Evolutionary conservation across 768 basidiomycete genomes (phyloP).

Genomic region (Boletus edulis): DNA sequence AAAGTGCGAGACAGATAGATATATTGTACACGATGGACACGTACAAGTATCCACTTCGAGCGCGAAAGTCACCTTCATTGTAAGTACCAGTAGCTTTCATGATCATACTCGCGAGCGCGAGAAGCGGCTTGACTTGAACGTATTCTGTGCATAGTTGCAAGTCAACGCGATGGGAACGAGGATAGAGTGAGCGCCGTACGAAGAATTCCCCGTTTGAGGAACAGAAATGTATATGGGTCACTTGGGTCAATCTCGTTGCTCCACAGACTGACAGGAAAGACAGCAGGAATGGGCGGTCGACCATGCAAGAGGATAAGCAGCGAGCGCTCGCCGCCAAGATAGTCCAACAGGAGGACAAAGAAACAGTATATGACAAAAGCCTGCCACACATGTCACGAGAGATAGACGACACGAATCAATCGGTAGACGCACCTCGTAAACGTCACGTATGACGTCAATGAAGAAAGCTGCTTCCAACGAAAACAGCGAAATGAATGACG

Average conservation of each 20-base stretch:
- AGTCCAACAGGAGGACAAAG: constrained; percentile 77
- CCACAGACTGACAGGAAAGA: constrained; percentile 85
- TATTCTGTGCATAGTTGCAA: constrained; percentile 63
- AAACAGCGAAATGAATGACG: constrained; percentile 90
- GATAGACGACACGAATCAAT: not conserved
- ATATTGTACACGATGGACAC: constrained; percentile 82
- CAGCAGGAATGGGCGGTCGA: constrained; percentile 80
- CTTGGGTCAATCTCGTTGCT: constrained; percentile 86
- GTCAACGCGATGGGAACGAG: not conserved
- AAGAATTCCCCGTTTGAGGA: constrained; percentile 91
- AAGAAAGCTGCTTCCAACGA: constrained; percentile 95
- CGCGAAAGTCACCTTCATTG: constrained; percentile 84
- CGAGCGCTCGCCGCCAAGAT: constrained; percentile 91
- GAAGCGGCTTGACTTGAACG: constrained; percentile 91
- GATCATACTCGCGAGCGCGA: constrained; percentile 80
- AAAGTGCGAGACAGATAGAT: constrained; percentile 76
- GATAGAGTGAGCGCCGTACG: constrained; percentile 46
- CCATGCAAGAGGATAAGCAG: constrained; percentile 91
- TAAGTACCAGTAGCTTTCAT: constrained; percentile 86
- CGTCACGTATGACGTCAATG: constrained; percentile 90
- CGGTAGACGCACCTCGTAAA: constrained; percentile 77
- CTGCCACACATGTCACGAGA: constrained; percentile 34
- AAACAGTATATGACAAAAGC: constrained; percentile 96
- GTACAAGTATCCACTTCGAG: constrained; percentile 88
- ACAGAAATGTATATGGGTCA: constrained; percentile 93